These are phyloP conservation scores for Cubamyces lactineus DNA, from an alignment of 768 basidiomycete species.

Conservation along the genomic window DNA sequence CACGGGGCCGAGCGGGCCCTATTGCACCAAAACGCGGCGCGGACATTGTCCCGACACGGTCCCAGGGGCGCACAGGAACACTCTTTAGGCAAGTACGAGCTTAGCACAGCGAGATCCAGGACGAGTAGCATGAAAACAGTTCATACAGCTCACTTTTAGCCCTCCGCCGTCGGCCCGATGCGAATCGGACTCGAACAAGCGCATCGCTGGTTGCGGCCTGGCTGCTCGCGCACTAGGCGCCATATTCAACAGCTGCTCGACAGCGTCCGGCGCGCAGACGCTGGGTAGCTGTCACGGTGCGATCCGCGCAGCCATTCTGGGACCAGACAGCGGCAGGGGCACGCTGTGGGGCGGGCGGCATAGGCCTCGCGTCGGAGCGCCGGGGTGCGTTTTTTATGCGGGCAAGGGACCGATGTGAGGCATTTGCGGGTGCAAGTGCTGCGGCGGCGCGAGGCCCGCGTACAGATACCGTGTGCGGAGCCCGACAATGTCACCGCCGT, in stretches of 20 bases:
- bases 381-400: neutral
- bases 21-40: no score
- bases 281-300: no score
- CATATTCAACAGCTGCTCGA: no score
- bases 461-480: slow-evolving; percentile 1
- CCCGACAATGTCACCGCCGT: slow-evolving; percentile 8
- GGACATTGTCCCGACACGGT: neutral
- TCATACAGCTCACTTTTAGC: no score
- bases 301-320: no score
- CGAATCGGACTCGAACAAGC: slow-evolving; percentile 6
- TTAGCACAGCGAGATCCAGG: neutral
- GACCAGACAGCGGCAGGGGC: no score
- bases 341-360: no score
- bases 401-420: slow-evolving; percentile 14
- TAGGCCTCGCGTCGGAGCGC: neutral
- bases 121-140: neutral
- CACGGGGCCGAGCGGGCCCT: no score
- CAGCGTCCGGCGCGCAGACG: no score
- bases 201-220: neutral
- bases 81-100: neutral
- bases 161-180: neutral
- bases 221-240: no score
- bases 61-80: neutral
- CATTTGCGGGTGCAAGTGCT: neutral
- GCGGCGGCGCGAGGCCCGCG: neutral